Evolutionary conservation across 164 flowering plant genomes (phyloP).

Genomic region (Echeveria elegans): DNA sequence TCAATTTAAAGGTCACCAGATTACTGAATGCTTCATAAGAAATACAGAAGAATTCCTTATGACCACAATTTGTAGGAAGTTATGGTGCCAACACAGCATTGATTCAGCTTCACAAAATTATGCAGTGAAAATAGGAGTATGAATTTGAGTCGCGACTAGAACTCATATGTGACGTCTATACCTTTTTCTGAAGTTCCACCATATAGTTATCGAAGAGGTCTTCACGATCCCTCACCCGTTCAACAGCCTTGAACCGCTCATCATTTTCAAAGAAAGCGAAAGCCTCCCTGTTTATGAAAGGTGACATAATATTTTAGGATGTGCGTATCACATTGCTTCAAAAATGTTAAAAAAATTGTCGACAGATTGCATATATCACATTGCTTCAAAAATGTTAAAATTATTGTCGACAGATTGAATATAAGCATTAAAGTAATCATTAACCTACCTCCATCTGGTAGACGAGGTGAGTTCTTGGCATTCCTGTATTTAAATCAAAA

Average conservation of each 20-base stretch:
- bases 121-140: background rate
- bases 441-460: constrained; percentile 70
- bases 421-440: background rate
- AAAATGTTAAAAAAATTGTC: background rate
- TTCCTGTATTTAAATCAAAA: constrained; percentile 41
- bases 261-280: constrained; percentile 73
- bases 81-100: no score
- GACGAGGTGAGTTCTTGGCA: constrained; percentile 75
- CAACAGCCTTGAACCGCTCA: constrained; percentile 91
- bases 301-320: background rate
- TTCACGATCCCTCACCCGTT: constrained; percentile 83
- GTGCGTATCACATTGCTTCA: background rate
- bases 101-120: no score
- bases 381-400: background rate
- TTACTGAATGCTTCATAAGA: background rate
- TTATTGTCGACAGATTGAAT: background rate
- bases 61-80: no score
- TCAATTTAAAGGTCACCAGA: background rate
- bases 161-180: constrained; percentile 9
- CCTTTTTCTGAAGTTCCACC: constrained; percentile 82
- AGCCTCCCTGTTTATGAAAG: constrained; percentile 56
- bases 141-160: background rate
- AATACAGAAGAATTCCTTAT: background rate
- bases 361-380: no score
- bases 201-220: constrained; percentile 75